phyloP scores from a whole-genome alignment of 2,329 filamentous ascomycete species.

The Boeremia lycopersici region DNA sequence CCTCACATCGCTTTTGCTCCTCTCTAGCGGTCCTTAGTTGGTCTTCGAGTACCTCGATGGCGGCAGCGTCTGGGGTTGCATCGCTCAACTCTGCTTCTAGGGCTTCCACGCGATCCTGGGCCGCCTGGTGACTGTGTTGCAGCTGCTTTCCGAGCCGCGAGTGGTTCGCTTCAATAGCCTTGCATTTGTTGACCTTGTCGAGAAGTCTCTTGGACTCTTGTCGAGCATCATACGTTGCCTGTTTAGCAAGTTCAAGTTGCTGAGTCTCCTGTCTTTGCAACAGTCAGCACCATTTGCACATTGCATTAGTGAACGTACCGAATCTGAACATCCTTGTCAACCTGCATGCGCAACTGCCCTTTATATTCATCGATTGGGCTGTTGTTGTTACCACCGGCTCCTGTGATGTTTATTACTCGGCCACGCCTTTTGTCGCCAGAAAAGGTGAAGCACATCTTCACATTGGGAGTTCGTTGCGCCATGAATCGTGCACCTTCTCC shows the following conservation, averaged over 20 bases:
- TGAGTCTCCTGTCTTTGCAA: conserved; percentile 50
- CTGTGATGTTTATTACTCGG: conserved; percentile 53
- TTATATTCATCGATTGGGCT: conserved; percentile 60
- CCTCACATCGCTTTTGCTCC: conserved; percentile 44
- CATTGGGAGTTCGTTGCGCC: conserved; percentile 67
- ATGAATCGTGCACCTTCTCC: conserved; percentile 72
- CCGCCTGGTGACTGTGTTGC: conserved; percentile 62
- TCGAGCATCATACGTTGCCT: conserved; percentile 35
- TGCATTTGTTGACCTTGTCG: conserved; percentile 55
- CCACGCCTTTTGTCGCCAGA: conserved; percentile 64
- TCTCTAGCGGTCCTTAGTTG: conserved; percentile 63
- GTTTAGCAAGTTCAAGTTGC: conserved; percentile 59
- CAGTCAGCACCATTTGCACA: conserved; percentile 7
- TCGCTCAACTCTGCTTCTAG: conserved; percentile 69
- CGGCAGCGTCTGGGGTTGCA: conserved; percentile 66
- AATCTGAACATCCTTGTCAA: conserved; percentile 73
- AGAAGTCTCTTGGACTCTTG: conserved; percentile 39
- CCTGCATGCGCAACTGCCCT: conserved; percentile 74
- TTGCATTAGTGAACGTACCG: conserved; percentile 44
- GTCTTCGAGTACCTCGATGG: conserved; percentile 50
- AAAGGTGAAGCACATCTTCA: conserved; percentile 73
- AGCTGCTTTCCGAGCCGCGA: conserved; percentile 56
- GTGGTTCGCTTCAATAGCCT: conserved; percentile 57
- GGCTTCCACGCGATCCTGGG: conserved; percentile 67
- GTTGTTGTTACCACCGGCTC: conserved; percentile 56